Conservation (phyloP, 129 eudicot genomes). For the Centella asiatica region DNA sequence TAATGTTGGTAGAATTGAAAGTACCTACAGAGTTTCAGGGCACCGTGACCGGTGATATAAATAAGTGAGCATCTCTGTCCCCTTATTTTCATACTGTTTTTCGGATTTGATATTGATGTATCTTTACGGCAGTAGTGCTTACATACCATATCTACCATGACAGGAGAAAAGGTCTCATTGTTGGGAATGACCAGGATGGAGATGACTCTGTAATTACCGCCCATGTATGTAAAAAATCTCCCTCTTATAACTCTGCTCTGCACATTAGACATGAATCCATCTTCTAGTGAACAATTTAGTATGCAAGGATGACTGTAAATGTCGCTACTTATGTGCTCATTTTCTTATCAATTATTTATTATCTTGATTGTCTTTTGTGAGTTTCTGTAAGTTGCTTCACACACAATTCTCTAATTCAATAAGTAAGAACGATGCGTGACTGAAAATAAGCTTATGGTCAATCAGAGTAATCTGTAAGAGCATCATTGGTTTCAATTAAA, state of each 20-base stretch:
- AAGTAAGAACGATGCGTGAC: too few relatives aligned
- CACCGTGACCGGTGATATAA: constrained; percentile 87
- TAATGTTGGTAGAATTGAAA: constrained; percentile 90
- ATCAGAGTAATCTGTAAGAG: too few relatives aligned
- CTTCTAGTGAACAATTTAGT: too few relatives aligned
- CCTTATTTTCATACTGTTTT: not conserved
- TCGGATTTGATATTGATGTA: not conserved
- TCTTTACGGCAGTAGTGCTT: not conserved
- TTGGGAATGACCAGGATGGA: constrained; percentile 97
- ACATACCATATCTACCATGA: not conserved
- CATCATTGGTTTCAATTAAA: not conserved
- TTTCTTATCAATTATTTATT: not conserved
- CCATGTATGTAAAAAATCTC: constrained; percentile 44
- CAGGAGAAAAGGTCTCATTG: constrained; percentile 95
- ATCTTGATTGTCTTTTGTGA: not conserved
- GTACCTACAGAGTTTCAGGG: constrained; percentile 93
- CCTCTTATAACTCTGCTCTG: not conserved
- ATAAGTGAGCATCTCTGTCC: constrained; percentile 48
- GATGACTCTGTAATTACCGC: constrained; percentile 83
- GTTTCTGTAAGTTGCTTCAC: not conserved
- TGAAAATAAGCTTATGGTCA: too few relatives aligned
- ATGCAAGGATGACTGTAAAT: not conserved
- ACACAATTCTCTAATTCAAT: too few relatives aligned
- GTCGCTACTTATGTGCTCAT: not conserved
- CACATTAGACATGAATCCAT: not conserved